Evolutionary conservation across 306 rosid species (phyloP).

Genomic region (Ceratonia siliqua): DNA sequence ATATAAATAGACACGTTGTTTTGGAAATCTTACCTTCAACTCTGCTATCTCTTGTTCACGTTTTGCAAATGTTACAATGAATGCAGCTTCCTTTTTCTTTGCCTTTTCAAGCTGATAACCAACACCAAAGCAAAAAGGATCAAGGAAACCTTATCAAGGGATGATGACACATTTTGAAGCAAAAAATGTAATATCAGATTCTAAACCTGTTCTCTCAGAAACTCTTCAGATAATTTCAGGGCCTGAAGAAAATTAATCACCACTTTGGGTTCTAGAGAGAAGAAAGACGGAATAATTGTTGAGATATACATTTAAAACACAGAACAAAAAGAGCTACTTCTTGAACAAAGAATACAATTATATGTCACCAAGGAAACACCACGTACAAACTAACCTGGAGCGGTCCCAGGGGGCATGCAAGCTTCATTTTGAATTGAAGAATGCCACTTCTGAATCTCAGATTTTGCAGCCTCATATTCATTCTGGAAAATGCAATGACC

Average conservation of each 20-base stretch:
- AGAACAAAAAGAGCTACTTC: background rate
- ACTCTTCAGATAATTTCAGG: constrained; percentile 84
- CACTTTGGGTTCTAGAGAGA: constrained; percentile 67
- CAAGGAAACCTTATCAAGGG: constrained; percentile 21
- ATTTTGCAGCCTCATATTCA: constrained; percentile 75
- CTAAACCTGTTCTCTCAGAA: constrained; percentile 81
- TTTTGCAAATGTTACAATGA: constrained; percentile 87
- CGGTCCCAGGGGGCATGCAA: constrained; percentile 61
- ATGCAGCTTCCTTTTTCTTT: constrained; percentile 93
- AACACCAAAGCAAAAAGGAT: constrained; percentile 25
- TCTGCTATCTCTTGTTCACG: constrained; percentile 95
- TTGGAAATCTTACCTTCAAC: constrained; percentile 60
- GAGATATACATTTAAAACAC: constrained; percentile 13
- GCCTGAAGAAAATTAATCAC: constrained; percentile 73
- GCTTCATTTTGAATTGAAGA: constrained; percentile 77
- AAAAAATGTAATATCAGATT: background rate
- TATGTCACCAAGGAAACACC: constrained; percentile 12
- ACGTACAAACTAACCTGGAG: constrained; percentile 63
- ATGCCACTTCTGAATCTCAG: constrained; percentile 87
- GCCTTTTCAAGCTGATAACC: constrained; percentile 87
- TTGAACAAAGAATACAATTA: constrained; percentile 19
- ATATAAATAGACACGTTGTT: background rate
- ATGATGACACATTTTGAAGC: constrained; percentile 14
- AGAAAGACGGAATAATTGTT: constrained; percentile 29
- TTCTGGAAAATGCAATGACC: constrained; percentile 52